Evolutionary conservation across 805 yeast species (phyloP).

Genomic region (Debaryomyces prosopidis): DNA sequence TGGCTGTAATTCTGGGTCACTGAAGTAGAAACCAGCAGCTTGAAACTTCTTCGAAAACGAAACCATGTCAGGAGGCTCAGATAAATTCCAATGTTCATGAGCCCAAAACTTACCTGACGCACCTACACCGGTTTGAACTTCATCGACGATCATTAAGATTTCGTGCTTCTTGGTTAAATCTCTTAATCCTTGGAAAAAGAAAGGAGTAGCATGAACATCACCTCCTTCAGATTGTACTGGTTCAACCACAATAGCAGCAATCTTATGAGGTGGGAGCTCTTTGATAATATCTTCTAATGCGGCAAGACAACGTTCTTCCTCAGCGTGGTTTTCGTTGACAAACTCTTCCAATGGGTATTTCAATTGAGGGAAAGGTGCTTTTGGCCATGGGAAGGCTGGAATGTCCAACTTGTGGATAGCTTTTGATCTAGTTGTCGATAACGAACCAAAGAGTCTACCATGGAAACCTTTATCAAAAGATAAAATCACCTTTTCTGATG

Average conservation of each 20-base stretch:
- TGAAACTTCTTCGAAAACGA: conserved; percentile 89
- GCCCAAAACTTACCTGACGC: conserved; percentile 88
- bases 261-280: conserved; percentile 36
- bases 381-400: conserved; percentile 63
- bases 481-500: conserved; percentile 52
- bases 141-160: conserved; percentile 75
- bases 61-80: conserved; percentile 79
- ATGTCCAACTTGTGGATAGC: conserved; percentile 59
- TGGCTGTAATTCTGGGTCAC: conserved; percentile 71
- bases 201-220: conserved; percentile 79
- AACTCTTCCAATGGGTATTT: conserved; percentile 41
- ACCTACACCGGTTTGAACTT: conserved; percentile 89
- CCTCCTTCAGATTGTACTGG: conserved; percentile 94
- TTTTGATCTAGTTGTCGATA: conserved; percentile 56
- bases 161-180: conserved; percentile 71
- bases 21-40: conserved; percentile 85
- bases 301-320: conserved; percentile 49
- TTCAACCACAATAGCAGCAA: conserved; percentile 85
- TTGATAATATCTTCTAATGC: conserved; percentile 41
- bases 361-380: conserved; percentile 46
- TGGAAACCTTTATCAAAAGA: conserved; percentile 59
- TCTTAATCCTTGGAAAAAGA: conserved; percentile 80
- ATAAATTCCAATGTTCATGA: conserved; percentile 78
- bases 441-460: conserved; percentile 56
- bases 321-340: conserved; percentile 42